Evolutionary conservation across 2,329 filamentous ascomycete genomes (phyloP).

Genomic region (Ophiosphaerella herpotricha): DNA sequence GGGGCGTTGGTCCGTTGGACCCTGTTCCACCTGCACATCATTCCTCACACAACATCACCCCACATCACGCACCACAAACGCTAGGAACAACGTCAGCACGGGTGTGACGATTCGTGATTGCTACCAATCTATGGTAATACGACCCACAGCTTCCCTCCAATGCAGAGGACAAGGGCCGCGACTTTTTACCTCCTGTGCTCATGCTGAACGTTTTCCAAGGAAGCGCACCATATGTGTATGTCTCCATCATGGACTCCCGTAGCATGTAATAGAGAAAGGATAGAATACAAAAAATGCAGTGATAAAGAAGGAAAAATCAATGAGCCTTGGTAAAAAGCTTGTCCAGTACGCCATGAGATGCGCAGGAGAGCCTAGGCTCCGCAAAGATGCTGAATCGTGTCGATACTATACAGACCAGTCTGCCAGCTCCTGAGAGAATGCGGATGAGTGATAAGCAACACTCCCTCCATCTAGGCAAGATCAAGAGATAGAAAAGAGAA

Average conservation of each 20-base stretch:
- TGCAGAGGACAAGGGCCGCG: slow-evolving; percentile 1
- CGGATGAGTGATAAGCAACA: slow-evolving; percentile 20
- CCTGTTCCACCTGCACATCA: background rate
- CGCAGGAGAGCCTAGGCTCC: slow-evolving; percentile 36
- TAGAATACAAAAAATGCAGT: slow-evolving; percentile 10
- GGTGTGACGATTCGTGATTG: slow-evolving; percentile 1
- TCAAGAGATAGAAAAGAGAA: slow-evolving; percentile 34
- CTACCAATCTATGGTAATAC: slow-evolving; percentile 4
- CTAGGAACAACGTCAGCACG: background rate
- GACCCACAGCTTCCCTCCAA: slow-evolving; percentile 1
- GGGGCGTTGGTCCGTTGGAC: background rate
- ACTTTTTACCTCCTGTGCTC: slow-evolving; percentile 4
- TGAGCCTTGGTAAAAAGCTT: slow-evolving; percentile 8
- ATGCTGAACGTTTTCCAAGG: slow-evolving; percentile 18
- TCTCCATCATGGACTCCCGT: slow-evolving; percentile 21
- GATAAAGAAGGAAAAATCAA: slow-evolving; percentile 5
- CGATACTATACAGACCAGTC: slow-evolving; percentile 44
- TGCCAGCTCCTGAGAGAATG: slow-evolving; percentile 20
- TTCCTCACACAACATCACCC: background rate
- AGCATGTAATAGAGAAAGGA: slow-evolving; percentile 20
- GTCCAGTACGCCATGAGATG: slow-evolving; percentile 38
- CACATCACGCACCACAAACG: background rate
- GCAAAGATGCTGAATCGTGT: slow-evolving; percentile 35
- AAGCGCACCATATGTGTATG: slow-evolving; percentile 18
- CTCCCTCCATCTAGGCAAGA: slow-evolving; percentile 26